Evolutionary conservation across 129 eudicot species (phyloP), one percentile per base, ranked within the genome.

Genomic region (Logfia minima): DNA sequence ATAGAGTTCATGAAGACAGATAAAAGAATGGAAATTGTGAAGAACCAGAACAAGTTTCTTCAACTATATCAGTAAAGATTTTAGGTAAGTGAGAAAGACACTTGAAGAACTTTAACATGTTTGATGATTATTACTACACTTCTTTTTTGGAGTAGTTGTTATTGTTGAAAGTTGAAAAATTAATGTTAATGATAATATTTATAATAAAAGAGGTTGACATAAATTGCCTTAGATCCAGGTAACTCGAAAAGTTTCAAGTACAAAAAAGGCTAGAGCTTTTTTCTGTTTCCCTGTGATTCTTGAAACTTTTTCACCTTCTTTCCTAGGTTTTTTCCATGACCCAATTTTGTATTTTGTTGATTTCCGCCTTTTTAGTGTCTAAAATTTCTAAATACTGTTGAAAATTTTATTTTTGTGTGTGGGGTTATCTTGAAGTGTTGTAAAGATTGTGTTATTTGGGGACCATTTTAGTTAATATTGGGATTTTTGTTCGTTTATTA

Each of bases 161-260:
- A 72, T 83, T 76, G 37, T 65, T 81, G 75, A 76, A 79, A 77
- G 79, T 77, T 82, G 76, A 75, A 82, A 77, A 81, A 77, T 19
- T 24, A 61, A 61, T 4, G 17, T 28, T 71, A 78, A 62, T 76
- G 75, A 56, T 3, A 43, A 79, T 48, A 14, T n/a, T 48, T 11
- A 48, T 13, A 13, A 76, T 28, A 79, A 56, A 75, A 80, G 87
- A 72, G 89, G 93, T 88, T 88, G 84, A 85, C 74, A 79, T 82
- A 48, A 67, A 79, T 91, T 91, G 81, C 97, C 95, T 87, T 85
- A 78, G 92, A 88, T 89, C 89, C 85, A 78, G 97, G 97, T 84
- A 75, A 91, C 87, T 87, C 60, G n/a, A 74, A 65, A 79, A 71
- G 79, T 67, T 77, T 84, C 55, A 24, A 68, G 80, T 70, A 68